These are phyloP conservation scores for Nicotiana tabacum DNA, from an alignment of 257 asterid genomes.

Conservation along the genomic window DNA sequence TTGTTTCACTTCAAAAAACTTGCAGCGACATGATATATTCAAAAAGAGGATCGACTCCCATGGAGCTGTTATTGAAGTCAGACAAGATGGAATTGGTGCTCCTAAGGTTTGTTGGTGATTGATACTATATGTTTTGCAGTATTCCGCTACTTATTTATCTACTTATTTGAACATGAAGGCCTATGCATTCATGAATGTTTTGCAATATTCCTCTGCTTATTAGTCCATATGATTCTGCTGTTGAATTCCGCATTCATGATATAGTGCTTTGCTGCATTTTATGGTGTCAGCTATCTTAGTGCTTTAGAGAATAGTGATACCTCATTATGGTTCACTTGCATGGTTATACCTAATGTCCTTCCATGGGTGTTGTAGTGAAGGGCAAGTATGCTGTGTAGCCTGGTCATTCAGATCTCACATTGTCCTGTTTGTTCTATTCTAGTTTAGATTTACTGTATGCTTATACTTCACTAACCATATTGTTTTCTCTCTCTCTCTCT, in stretches of 20 bases:
- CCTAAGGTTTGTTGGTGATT: conserved; percentile 52
- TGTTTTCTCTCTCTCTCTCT: background rate
- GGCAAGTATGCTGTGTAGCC: background rate
- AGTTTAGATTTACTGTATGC: conserved; percentile 1
- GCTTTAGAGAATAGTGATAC: background rate
- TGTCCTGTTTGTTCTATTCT: background rate
- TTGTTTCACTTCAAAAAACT: background rate
- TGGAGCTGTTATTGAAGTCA: conserved; percentile 72
- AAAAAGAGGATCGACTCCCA: conserved; percentile 85
- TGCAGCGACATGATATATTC: conserved; percentile 89
- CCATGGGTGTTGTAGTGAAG: background rate
- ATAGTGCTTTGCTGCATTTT: background rate
- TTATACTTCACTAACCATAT: background rate
- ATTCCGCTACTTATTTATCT: background rate
- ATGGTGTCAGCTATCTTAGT: background rate
- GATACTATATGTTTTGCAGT: background rate
- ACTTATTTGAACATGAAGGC: background rate
- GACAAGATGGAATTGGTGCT: conserved; percentile 89
- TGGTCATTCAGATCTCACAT: background rate
- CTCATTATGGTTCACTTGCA: background rate
- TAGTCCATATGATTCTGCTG: background rate
- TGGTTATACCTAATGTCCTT: background rate
- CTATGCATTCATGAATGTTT: background rate
- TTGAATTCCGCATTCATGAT: background rate
- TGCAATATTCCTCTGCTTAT: background rate